These are phyloP conservation scores for Malassezia pachydermatis DNA, from an alignment of 1,284 basidiomycete genomes.

Conservation along the genomic window DNA sequence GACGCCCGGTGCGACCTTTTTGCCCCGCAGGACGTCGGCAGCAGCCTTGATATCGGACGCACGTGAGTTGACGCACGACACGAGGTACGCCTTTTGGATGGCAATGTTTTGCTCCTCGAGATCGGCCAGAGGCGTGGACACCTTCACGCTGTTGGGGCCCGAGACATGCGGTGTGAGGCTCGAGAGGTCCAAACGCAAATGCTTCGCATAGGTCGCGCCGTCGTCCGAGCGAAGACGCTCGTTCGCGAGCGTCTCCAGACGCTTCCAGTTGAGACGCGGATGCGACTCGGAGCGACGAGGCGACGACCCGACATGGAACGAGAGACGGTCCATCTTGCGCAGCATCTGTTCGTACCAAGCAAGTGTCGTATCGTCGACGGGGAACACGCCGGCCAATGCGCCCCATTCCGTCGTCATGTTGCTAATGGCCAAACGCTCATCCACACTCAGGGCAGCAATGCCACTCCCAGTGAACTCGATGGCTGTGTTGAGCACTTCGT, in stretches of 20 bases:
- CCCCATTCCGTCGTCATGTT: constrained; percentile 99
- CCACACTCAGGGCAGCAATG: constrained; percentile 66
- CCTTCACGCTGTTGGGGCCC: constrained; percentile 93
- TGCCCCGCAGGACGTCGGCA: constrained; percentile 73
- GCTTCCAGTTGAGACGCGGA: constrained; percentile 69
- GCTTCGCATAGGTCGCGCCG: constrained; percentile 72
- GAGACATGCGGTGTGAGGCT: constrained; percentile 90
- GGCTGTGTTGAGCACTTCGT: constrained; percentile 95
- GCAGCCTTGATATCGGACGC: constrained; percentile 88
- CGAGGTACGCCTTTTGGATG: constrained; percentile 96
- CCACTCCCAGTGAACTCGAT: constrained; percentile 96
- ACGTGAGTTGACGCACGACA: constrained; percentile 95
- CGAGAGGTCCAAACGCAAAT: constrained; percentile 81
- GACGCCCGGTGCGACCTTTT: constrained; percentile 71
- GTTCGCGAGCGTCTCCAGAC: constrained; percentile 58
- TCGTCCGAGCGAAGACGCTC: constrained; percentile 63
- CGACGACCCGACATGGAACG: constrained; percentile 56
- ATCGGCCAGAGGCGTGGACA: constrained; percentile 76
- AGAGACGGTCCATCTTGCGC: constrained; percentile 65
- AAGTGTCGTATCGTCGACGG: constrained; percentile 71
- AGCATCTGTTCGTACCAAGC: constrained; percentile 79
- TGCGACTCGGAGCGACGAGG: constrained; percentile 58
- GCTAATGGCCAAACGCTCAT: constrained; percentile 80
- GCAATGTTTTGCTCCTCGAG: constrained; percentile 65
- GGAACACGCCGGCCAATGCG: constrained; percentile 88